A percentile compares a stretch with the other conserved stretches of the same genome.
Evolutionary conservation across 345 rosid genomes (phyloP).

Genomic region (Limnanthes douglasii): DNA sequence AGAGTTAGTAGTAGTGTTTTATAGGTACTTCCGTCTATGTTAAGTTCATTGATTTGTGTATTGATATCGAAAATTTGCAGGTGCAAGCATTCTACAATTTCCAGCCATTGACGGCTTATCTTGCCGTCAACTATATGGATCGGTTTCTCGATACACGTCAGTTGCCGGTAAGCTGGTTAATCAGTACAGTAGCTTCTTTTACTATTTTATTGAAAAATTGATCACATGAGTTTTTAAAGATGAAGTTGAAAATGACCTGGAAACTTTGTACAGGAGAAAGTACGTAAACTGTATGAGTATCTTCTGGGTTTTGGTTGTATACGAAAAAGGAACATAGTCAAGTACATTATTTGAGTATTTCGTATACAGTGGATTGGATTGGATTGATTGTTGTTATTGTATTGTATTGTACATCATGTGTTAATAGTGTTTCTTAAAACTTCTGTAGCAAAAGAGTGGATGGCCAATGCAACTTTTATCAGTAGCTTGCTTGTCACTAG

Average conservation of each 20-base stretch:
- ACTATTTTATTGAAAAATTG: conserved; percentile 7
- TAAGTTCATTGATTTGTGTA: too few relatives aligned
- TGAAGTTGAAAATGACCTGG: conserved; percentile 12
- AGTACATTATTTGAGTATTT: too few relatives aligned
- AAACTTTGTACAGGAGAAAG: too few relatives aligned
- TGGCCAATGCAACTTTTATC: conserved; percentile 94
- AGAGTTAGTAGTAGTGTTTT: too few relatives aligned
- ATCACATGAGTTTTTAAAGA: conserved; percentile 25
- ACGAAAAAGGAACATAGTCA: background rate
- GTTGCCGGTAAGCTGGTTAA: conserved; percentile 44
- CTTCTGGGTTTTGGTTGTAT: background rate
- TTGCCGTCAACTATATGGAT: conserved; percentile 91
- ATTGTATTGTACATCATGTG: too few relatives aligned
- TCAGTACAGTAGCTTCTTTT: conserved; percentile 11
- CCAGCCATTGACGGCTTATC: conserved; percentile 89
- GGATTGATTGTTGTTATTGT: too few relatives aligned
- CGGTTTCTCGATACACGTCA: conserved; percentile 65
- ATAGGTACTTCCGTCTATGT: too few relatives aligned
- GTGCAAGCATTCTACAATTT: conserved; percentile 58
- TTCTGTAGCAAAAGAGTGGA: conserved; percentile 56
- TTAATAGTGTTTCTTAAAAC: too few relatives aligned
- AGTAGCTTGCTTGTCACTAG: conserved; percentile 85
- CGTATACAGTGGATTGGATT: too few relatives aligned
- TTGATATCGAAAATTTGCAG: conserved; percentile 23
- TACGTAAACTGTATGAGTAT: background rate